Evolutionary conservation across 106 monocot species (phyloP).

Genomic region (Dioscorea zingiberensis): DNA sequence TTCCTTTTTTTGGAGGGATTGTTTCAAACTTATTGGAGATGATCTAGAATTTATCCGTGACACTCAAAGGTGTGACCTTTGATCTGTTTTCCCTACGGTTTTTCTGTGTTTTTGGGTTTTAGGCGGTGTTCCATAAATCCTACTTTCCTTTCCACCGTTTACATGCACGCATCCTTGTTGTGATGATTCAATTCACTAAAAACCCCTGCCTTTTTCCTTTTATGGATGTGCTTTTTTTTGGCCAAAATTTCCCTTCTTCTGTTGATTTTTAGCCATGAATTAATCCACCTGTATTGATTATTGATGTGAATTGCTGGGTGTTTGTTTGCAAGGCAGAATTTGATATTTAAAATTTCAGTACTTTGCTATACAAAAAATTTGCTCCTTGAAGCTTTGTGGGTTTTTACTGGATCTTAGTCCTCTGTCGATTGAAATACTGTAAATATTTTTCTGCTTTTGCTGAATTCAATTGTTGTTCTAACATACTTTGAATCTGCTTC

Average conservation of each 20-base stretch:
- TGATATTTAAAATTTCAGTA: no score
- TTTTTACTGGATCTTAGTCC: conserved; percentile 1
- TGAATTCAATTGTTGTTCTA: conserved; percentile 40
- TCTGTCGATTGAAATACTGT: conserved; percentile 18
- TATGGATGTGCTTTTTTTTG: not conserved
- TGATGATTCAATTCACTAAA: not conserved
- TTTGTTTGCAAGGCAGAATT: no score
- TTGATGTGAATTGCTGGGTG: no score
- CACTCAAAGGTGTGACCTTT: not conserved
- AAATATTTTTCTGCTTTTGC: conserved; percentile 31
- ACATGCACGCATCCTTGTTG: not conserved
- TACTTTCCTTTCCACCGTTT: not conserved
- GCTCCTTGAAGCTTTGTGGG: not conserved
- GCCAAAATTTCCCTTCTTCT: not conserved
- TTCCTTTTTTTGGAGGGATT: not conserved
- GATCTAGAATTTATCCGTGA: not conserved
- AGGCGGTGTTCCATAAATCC: no score
- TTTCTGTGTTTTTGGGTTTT: conserved; percentile 5
- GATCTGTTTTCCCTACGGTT: conserved; percentile 1
- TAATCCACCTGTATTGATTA: not conserved
- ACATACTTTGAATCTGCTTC: not conserved
- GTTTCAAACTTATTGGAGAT: no score
- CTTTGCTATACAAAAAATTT: no score
- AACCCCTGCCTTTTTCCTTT: no score
- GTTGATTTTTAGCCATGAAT: not conserved